Evolutionary conservation across 2,329 filamentous ascomycete genomes (phyloP), one percentile per base, ranked within the genome.

Genomic region (Rasamsonia emersonii): DNA sequence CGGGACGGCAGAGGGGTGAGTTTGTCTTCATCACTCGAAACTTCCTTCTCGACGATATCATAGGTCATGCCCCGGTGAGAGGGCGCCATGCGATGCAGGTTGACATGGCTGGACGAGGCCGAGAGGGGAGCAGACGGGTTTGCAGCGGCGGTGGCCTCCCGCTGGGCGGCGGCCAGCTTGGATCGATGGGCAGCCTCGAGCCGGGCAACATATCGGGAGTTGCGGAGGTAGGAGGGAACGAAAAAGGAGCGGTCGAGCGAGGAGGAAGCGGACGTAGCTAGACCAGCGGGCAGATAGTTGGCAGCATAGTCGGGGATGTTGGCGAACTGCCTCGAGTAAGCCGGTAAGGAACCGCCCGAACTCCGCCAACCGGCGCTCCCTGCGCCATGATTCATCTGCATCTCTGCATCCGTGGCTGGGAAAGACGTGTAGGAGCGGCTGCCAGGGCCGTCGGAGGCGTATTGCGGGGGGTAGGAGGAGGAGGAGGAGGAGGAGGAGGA

Each of bases 41-140:
- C 73, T 18, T 76, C 65, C 42, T 83, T 78, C 62, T 95, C 89
- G 45, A 93, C 79, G 38, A 93, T 71, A 49, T 93, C 86, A 56
- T 85, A 85, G 10, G 82, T 77, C 62, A 93, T 75, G 13, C 85
- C 86, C 33, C 82, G 73, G 58, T 93, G 80, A 18, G 72, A 73
- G 3, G 79, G 67, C 13, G 72, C 62, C 49, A 77, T 71, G 53
- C 62, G 62, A 55, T 73, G 70, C 36, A 79, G 56, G 47, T 70
- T 75, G 36, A 62, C 66, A 53, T 65, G 72, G 56, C 70, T 76
- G 28, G 68, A 68, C 39, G 71, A 75, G 15, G 72, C 68, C 19
- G 70, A 75, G 15, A 59, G 48, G 1, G 51, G 35, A 4, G n/a
- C n/a, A n/a, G 30, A 43, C n/a, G 49, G 45, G 33, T 52, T 54